Percentiles rank a stretch among this genome's conserved stretches.
phyloP scores from a whole-genome alignment of 371 early-diverging fungal species.

The Mortierella polycephala region DNA sequence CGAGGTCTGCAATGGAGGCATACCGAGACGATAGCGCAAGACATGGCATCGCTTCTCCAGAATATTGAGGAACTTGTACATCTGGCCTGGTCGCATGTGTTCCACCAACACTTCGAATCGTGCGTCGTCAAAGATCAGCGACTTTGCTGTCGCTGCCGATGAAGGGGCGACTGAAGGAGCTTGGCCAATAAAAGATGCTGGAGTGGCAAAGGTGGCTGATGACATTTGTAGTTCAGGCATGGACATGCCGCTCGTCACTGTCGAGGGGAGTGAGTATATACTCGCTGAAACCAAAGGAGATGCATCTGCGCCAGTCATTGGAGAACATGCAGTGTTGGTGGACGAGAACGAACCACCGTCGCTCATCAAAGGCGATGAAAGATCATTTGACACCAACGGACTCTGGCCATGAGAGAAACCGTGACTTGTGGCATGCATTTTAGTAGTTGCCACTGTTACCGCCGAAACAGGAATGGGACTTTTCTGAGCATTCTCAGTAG shows the following conservation, averaged over 20 bases:
- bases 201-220: not conserved
- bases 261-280: conserved; percentile 31
- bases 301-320: conserved; percentile 11
- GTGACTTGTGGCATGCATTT: not conserved
- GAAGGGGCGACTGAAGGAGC: not conserved
- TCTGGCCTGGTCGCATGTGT: conserved; percentile 53
- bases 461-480: too few relatives aligned
- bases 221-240: conserved; percentile 3
- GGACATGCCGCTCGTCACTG: conserved; percentile 10
- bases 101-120: conserved; percentile 51
- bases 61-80: conserved; percentile 54
- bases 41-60: conserved; percentile 54
- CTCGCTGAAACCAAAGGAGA: conserved; percentile 13
- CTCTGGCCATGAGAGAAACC: not conserved
- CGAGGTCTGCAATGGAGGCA: conserved; percentile 31
- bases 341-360: conserved; percentile 25
- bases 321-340: conserved; percentile 32
- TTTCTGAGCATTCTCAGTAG: too few relatives aligned
- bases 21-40: conserved; percentile 40
- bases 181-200: conserved; percentile 19
- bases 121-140: conserved; percentile 49
- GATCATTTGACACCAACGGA: conserved; percentile 3
- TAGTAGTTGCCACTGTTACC: not conserved
- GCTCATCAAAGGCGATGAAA: conserved; percentile 11
- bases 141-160: conserved; percentile 20